phyloP scores from a whole-genome alignment of 192 early-diverging fungal genomes.

The Coemansia sp. region DNA sequence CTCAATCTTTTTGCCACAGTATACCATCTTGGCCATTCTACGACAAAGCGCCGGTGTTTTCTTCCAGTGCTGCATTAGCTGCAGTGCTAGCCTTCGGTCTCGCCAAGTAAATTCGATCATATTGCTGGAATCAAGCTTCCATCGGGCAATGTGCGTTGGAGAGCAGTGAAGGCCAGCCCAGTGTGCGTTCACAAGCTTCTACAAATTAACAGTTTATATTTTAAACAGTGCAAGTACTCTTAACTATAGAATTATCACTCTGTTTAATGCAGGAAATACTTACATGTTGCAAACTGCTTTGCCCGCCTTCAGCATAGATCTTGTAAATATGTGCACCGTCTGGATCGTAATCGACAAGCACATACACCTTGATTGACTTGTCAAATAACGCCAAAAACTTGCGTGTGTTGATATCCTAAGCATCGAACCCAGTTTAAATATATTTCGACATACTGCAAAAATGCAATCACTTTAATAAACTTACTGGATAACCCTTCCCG shows the following conservation, averaged over 20 bases:
- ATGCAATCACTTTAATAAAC: neutral
- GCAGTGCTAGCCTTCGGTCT: slow-evolving; percentile 30
- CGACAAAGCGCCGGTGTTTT: slow-evolving; percentile 12
- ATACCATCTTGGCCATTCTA: slow-evolving; percentile 35
- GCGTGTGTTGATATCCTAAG: slow-evolving; percentile 49
- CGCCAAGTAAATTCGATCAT: slow-evolving; percentile 31
- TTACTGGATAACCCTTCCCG: slow-evolving; percentile 51
- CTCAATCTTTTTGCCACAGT: slow-evolving; percentile 46
- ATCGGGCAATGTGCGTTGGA: slow-evolving; percentile 21
- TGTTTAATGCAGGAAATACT: slow-evolving; percentile 4
- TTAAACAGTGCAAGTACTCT: neutral
- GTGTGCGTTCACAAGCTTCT: slow-evolving; percentile 10
- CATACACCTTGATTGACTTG: neutral
- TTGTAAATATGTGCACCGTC: slow-evolving; percentile 50
- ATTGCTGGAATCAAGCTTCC: slow-evolving; percentile 26
- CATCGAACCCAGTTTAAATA: no score
- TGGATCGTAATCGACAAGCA: slow-evolving; percentile 47
- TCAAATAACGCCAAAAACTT: slow-evolving; percentile 19
- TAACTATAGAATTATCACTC: neutral
- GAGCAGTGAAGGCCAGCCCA: slow-evolving; percentile 46
- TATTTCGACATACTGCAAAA: neutral
- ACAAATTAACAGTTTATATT: slow-evolving; percentile 6
- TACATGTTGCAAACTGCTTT: slow-evolving; percentile 11
- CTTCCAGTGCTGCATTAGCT: slow-evolving; percentile 29
- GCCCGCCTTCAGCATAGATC: slow-evolving; percentile 40